Conservation (phyloP, 495 filamentous ascomycete genomes). For the Mytilinidion resinicola region DNA sequence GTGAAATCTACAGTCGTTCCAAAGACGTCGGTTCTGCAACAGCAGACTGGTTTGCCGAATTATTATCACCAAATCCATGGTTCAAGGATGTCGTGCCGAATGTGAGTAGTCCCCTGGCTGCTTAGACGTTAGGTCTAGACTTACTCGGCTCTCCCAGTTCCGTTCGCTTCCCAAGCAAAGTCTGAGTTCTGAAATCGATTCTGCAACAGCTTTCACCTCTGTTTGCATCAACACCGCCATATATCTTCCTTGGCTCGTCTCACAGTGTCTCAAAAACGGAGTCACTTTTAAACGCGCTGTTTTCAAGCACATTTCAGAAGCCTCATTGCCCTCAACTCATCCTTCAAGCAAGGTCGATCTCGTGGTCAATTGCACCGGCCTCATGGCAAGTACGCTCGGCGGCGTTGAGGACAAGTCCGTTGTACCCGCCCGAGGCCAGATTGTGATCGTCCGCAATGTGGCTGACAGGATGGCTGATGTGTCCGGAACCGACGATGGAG, state of each 20-base stretch:
- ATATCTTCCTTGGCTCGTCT: constrained; percentile 78
- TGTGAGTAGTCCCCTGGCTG: neutral
- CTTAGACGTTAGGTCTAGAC: neutral
- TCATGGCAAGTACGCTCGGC: constrained; percentile 65
- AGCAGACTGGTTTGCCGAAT: neutral
- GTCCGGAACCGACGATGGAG: constrained; percentile 75
- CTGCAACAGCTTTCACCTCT: constrained; percentile 66
- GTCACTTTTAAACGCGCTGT: constrained; percentile 55
- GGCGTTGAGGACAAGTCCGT: constrained; percentile 75
- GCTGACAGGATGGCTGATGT: constrained; percentile 60
- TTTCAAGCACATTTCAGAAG: constrained; percentile 69
- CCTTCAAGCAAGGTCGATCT: constrained; percentile 58
- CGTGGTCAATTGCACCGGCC: constrained; percentile 82
- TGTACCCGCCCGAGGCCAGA: constrained; percentile 76
- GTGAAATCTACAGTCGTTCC: constrained; percentile 34
- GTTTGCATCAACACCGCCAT: constrained; percentile 87
- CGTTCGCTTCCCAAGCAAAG: constrained; percentile 44
- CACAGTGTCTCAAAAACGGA: constrained; percentile 65
- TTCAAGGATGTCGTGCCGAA: neutral
- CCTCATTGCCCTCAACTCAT: constrained; percentile 52
- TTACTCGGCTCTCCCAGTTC: constrained; percentile 25
- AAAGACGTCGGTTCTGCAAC: constrained; percentile 67
- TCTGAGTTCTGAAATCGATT: constrained; percentile 56
- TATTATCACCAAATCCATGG: neutral
- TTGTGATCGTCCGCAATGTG: constrained; percentile 81